Evolutionary conservation across 257 asterid species (phyloP).

Genomic region (Plectranthus barbatus): DNA sequence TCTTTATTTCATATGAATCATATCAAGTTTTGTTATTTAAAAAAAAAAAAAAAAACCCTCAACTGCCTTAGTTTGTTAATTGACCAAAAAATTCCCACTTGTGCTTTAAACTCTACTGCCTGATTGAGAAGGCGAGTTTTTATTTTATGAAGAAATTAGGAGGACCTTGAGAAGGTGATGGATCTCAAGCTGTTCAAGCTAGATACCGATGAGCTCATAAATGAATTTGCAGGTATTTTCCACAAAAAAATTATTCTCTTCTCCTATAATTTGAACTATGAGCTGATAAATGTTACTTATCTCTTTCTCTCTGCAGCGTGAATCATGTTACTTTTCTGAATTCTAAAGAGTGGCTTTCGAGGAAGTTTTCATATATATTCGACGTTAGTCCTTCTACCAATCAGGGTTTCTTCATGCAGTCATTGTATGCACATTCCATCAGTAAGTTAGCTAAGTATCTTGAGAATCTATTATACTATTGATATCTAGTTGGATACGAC

Average conservation of each 20-base stretch:
- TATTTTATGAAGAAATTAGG: background rate
- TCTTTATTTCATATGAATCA: too few relatives aligned
- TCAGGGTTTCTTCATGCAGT: slow-evolving; percentile 83
- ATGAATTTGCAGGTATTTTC: slow-evolving; percentile 51
- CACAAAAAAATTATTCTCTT: background rate
- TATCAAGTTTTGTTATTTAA: too few relatives aligned
- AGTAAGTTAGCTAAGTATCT: slow-evolving; percentile 27
- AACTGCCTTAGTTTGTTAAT: too few relatives aligned
- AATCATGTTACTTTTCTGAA: slow-evolving; percentile 49
- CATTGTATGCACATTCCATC: slow-evolving; percentile 62
- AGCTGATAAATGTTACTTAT: background rate
- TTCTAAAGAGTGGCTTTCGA: slow-evolving; percentile 74
- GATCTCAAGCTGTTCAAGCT: slow-evolving; percentile 66
- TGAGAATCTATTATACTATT: background rate
- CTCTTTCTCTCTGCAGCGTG: slow-evolving; percentile 30
- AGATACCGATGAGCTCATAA: slow-evolving; percentile 80
- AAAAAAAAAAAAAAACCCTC: too few relatives aligned
- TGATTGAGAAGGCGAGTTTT: slow-evolving; percentile 6
- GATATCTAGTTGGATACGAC: background rate
- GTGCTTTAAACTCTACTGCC: background rate
- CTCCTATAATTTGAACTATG: background rate
- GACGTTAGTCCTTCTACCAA: slow-evolving; percentile 79
- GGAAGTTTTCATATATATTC: slow-evolving; percentile 64
- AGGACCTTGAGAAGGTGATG: too few relatives aligned
- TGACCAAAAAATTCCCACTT: too few relatives aligned